A percentile compares a stretch with the other conserved stretches of the same genome.
phyloP scores from a whole-genome alignment of 1,284 basidiomycete species.

The Phylloporus sp. region DNA sequence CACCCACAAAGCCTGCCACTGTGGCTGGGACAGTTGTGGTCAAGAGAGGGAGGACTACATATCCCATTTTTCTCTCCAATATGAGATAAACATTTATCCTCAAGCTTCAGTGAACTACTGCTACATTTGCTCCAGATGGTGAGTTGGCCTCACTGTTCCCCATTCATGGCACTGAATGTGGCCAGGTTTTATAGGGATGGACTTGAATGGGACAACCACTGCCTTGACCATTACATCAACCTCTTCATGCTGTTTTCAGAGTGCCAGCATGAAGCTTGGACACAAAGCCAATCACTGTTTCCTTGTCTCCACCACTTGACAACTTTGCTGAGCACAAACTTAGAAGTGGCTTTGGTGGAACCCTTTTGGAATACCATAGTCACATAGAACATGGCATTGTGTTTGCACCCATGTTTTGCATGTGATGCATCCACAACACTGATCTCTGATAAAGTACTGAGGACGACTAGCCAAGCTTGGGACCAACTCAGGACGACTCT shows the following conservation, averaged over 20 bases:
- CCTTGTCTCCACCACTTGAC: not conserved
- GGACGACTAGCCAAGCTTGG: too few relatives aligned
- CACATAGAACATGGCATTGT: not conserved
- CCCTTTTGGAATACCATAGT: slow-evolving; percentile 1
- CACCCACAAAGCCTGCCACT: not conserved
- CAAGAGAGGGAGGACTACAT: not conserved
- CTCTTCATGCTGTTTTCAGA: not conserved
- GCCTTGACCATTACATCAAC: not conserved
- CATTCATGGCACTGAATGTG: not conserved
- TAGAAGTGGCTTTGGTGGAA: not conserved
- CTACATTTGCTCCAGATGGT: not conserved
- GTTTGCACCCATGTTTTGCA: not conserved
- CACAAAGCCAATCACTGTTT: not conserved
- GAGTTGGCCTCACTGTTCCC: not conserved
- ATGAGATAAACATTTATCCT: not conserved
- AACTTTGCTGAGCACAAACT: not conserved
- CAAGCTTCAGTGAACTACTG: not conserved
- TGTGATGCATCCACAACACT: not conserved
- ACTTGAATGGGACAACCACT: not conserved
- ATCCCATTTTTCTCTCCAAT: not conserved
- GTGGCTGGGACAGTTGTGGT: slow-evolving; percentile 1
- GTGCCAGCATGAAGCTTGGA: not conserved
- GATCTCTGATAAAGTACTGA: too few relatives aligned
- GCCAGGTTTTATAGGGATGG: not conserved
- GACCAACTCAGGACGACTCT: too few relatives aligned